These are phyloP conservation scores for Ehretia macrophylla DNA, from an alignment of 257 asterid species.

Conservation along the genomic window DNA sequence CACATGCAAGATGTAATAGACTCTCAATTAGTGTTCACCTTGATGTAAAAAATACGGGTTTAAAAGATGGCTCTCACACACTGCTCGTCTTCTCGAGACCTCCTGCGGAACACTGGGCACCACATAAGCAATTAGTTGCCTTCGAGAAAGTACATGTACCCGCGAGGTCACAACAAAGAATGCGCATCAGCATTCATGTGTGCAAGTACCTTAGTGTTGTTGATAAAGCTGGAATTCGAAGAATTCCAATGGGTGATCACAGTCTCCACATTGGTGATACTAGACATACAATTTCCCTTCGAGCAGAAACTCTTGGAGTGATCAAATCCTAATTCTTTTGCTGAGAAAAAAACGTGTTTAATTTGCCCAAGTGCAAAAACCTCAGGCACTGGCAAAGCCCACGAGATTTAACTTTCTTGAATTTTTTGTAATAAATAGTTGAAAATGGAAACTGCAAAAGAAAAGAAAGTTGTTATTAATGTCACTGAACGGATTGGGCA, in stretches of 20 bases:
- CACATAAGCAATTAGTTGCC: constrained; percentile 60
- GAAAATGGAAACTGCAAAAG: too few species aligned
- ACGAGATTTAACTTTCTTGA: too few species aligned
- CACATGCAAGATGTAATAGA: constrained; percentile 50
- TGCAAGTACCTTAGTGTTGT: constrained; percentile 79
- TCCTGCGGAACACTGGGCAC: constrained; percentile 48
- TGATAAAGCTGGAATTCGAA: constrained; percentile 57
- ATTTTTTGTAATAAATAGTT: too few species aligned
- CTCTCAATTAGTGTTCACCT: constrained; percentile 36
- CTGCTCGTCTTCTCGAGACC: constrained; percentile 62
- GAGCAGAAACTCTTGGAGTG: constrained; percentile 18
- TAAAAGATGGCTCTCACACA: constrained; percentile 58
- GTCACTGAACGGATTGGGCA: not conserved
- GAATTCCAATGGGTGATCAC: constrained; percentile 82
- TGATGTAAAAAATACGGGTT: constrained; percentile 56
- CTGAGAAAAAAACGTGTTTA: too few species aligned
- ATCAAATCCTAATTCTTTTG: not conserved
- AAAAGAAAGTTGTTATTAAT: not conserved
- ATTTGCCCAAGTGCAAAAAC: too few species aligned
- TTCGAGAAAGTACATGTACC: constrained; percentile 53
- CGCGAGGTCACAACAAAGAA: constrained; percentile 30
- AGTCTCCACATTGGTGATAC: constrained; percentile 55
- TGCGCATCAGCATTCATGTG: constrained; percentile 45
- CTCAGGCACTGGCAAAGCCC: too few species aligned
- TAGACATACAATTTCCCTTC: constrained; percentile 56